A percentile compares a stretch with the other conserved stretches of the same genome.
Conservation (phyloP, 352 stramenopile genomes). For the Phytophthora macrochlamydospora region DNA sequence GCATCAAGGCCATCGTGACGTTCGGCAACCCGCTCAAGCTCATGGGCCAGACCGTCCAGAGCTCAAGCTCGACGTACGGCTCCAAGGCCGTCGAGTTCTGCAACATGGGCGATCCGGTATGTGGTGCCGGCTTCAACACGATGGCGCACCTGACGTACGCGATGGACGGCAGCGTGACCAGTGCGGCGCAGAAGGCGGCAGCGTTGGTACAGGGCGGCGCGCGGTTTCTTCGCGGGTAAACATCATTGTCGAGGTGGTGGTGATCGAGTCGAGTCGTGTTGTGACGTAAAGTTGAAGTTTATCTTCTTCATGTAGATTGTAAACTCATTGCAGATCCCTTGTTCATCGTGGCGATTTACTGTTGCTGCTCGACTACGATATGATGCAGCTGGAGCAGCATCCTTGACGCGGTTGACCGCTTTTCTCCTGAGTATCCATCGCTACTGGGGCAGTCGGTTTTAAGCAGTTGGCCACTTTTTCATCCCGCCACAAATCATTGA, state of each 20-base stretch:
- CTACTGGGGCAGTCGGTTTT: conserved; percentile 21
- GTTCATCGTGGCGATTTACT: no score
- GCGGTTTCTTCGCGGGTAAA: conserved; percentile 6
- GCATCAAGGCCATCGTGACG: conserved; percentile 42
- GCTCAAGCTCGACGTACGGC: conserved; percentile 29
- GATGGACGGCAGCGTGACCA: conserved; percentile 31
- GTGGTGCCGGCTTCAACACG: conserved; percentile 36
- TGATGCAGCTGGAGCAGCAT: conserved; percentile 47
- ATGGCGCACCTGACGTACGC: conserved; percentile 36
- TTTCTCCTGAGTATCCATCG: conserved; percentile 17
- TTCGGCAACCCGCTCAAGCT: conserved; percentile 43
- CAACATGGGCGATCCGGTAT: conserved; percentile 38
- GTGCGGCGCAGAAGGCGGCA: conserved; percentile 29
- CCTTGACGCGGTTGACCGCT: conserved; percentile 12
- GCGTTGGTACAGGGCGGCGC: conserved; percentile 12
- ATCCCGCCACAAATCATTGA: conserved; percentile 56
- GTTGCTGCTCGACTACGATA: no score
- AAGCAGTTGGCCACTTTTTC: conserved; percentile 54
- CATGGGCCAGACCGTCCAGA: conserved; percentile 31
- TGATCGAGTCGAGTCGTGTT: neutral
- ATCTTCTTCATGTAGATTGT: neutral
- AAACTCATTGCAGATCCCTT: no score
- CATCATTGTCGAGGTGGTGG: neutral
- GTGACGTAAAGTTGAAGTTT: neutral
- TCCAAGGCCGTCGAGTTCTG: conserved; percentile 39